These are phyloP conservation scores for Macroventuria anomochaeta DNA, from an alignment of 2,329 filamentous ascomycete genomes.

Conservation along the genomic window DNA sequence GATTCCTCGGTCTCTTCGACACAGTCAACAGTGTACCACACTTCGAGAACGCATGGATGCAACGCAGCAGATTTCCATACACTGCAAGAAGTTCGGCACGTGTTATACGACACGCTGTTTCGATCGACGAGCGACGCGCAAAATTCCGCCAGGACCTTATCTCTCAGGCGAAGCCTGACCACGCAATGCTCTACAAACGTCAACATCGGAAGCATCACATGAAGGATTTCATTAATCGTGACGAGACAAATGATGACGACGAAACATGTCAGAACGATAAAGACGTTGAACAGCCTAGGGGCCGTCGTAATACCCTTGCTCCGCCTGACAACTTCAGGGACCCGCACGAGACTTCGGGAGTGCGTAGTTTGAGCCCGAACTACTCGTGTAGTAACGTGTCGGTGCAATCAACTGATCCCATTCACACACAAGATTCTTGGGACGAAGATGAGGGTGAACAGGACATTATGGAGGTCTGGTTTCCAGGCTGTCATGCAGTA, in stretches of 20 bases:
- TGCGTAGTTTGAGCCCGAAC: conserved; percentile 42
- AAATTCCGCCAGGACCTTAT: conserved; percentile 76
- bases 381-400: conserved; percentile 38
- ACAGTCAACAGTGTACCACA: conserved; percentile 80
- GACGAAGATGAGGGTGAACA: conserved; percentile 60
- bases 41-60: conserved; percentile 79
- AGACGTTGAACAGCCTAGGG: conserved; percentile 18
- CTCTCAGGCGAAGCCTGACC: conserved; percentile 51
- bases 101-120: conserved; percentile 72
- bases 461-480: conserved; percentile 82
- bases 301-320: conserved; percentile 33
- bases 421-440: conserved; percentile 29
- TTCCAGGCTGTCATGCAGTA: conserved; percentile 74
- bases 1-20: conserved; percentile 80
- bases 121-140: conserved; percentile 73
- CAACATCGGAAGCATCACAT: conserved; percentile 31
- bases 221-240: conserved; percentile 19
- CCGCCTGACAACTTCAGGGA: conserved; percentile 42
- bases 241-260: conserved; percentile 15
- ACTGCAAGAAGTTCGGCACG: conserved; percentile 61
- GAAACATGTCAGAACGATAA: conserved; percentile 15
- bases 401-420: conserved; percentile 38
- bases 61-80: conserved; percentile 76
- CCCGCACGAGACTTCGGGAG: conserved; percentile 43
- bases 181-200: conserved; percentile 36